Evolutionary conservation across 2,329 filamentous ascomycete genomes (phyloP), one percentile per base, ranked within the genome.

Genomic region (Cercospora sesami): DNA sequence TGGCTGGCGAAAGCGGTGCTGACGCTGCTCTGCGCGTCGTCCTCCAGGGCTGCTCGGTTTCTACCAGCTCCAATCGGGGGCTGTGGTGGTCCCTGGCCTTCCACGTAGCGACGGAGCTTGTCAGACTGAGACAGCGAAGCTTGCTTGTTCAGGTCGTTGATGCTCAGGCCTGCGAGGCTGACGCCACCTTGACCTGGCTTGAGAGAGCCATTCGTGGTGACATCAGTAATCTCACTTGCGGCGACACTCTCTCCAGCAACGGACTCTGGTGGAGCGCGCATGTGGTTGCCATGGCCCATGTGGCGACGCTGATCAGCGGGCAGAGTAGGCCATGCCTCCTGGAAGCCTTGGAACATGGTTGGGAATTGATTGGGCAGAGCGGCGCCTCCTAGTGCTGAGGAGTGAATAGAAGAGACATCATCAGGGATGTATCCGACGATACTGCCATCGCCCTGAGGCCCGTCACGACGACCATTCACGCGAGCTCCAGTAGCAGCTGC

Each of bases 1-100:
- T 98, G 95, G 82, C 93, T 97, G 69, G 94, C 94, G 82, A 98
- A 99, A 60, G 94, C 94, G 63, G 95, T 98, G 77, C 93, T 97
- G 76, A 98, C 89, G 80, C 94, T 98, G 81, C 95, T 93, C 76
- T 95, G 93, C 78, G 98, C 95, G 73, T 99, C 95, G 73, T 99
- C 95, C 70, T 90, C 82, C 60, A 69, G 48, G 7, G 48, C 66
- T 18, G 65, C 65, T 45, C 69, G 75, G 90, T 90, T 67, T 82
- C 84, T 63, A 87, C 89, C 76, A 87, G 92, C 63, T 23, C 76
- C 76, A 55, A 78, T 76, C 8, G 76, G 76, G 90, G 88, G 78
- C 89, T 92, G 71, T 39, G 69, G 69, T 21, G 71, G 69, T 23
- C 88, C 88, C 67, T 76, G 74, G 70, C 83, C 83, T 80, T 98